Percentiles rank a stretch among this genome's conserved stretches.
These are phyloP conservation scores for Otatea glauca DNA, from an alignment of 176 grass and related monocot species.

Conservation along the genomic window DNA sequence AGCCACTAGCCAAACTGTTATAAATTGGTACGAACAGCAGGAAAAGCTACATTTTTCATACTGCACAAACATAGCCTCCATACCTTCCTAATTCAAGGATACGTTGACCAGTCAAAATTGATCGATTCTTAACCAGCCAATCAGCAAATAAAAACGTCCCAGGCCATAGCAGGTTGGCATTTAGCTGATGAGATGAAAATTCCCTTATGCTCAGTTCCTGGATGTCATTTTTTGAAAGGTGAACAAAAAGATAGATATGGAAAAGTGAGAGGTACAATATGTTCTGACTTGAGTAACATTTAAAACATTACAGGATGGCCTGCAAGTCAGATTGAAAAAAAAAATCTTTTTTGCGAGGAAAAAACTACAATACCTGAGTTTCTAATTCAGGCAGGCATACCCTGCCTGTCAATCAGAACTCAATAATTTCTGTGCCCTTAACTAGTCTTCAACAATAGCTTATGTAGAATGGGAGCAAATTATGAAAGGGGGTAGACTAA, in stretches of 20 bases:
- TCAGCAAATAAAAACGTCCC: conserved; percentile 80
- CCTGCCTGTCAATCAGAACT: conserved; percentile 3
- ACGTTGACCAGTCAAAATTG: conserved; percentile 53
- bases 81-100: conserved; percentile 96
- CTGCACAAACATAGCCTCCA: not conserved
- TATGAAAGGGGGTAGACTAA: not conserved
- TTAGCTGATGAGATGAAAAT: conserved; percentile 86
- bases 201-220: conserved; percentile 79
- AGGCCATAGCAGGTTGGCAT: conserved; percentile 92
- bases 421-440: conserved; percentile 11
- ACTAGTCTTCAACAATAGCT: not conserved
- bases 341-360: not conserved
- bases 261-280: not conserved
- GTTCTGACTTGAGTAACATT: not conserved
- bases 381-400: not conserved
- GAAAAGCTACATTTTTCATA: not conserved
- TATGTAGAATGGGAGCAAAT: not conserved
- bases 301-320: not conserved
- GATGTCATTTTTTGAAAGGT: conserved; percentile 24
- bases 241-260: conserved; percentile 3
- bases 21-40: not conserved
- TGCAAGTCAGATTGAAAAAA: not conserved
- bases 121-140: conserved; percentile 70
- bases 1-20: not conserved
- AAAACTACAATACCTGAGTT: not conserved